Base-by-base conservation (phyloP, 176 grass and related monocot species). In the Poa pratensis region DNA sequence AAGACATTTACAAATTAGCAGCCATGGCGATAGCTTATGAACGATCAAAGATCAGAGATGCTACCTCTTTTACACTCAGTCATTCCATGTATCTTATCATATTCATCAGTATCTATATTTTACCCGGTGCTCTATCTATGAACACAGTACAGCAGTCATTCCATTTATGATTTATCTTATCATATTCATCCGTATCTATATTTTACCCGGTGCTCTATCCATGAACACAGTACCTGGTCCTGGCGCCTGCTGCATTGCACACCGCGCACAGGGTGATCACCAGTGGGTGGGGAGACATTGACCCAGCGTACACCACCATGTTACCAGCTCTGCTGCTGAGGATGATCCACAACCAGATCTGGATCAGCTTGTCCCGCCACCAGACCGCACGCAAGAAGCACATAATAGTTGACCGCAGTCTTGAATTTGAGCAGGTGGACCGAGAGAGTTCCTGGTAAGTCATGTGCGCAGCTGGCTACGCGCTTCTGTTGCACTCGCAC, bases 351-450 rank as follows among this genome's bases (percentile, higher is more conserved):
- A 93, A 91, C 82, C 95, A 97, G 78, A 85, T 97, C 34, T 97
- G 92, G 92, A 97, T 94, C 32, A 94, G 86, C 82, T 46, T 93
- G 64, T 87, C 93, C 4, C 89, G 93, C 50, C 93, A 93, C 76
- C 95, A 93, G 66, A 95, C 84, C 4, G 92, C 95, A 46, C 85
- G 93, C 35, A 90, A 87, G 87, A 98, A 90, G 80, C 86, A 93
- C 79, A 78, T 90, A 65, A 95, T 98, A 1, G 89, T 97, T 10
- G 92, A 97, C 57, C 91, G 82, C n/a, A 88, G 92, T 32, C 82
- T 97, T 53, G 90, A 93, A 53, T 97, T 97, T 43, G 95, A 94
- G 73, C 95, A 97, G 89, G 91, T 98, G 10, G 95, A 95, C 83
- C 77, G 95, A 37, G 93, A 98, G 68, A 86, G 87, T 46, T 93